Conservation (phyloP, 2,329 filamentous ascomycete species). For the Acarospora socialis region DNA sequence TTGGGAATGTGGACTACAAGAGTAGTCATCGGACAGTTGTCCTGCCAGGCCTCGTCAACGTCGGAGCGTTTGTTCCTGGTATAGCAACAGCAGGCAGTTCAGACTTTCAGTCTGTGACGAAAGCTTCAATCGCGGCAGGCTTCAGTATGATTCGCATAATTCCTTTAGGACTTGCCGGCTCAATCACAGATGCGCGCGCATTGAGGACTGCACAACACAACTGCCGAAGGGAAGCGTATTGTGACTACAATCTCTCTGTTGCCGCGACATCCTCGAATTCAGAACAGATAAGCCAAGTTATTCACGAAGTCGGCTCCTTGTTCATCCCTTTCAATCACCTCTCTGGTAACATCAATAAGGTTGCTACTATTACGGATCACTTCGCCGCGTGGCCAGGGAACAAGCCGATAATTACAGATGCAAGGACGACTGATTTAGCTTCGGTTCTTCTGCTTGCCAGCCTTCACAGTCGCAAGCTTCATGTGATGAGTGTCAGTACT, state of each 20-base stretch:
- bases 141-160: conserved; percentile 72
- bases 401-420: conserved; percentile 71
- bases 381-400: conserved; percentile 63
- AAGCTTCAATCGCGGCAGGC: conserved; percentile 58
- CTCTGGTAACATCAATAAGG: conserved; percentile 71
- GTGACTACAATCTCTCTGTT: conserved; percentile 70
- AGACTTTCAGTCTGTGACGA: conserved; percentile 56
- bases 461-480: conserved; percentile 62
- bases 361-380: conserved; percentile 63
- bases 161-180: conserved; percentile 58
- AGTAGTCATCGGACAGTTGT: conserved; percentile 68
- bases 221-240: conserved; percentile 51
- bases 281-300: conserved; percentile 58
- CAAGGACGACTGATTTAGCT: conserved; percentile 66
- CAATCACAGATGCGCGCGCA: conserved; percentile 58
- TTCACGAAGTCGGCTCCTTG: conserved; percentile 60
- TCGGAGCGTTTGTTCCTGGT: conserved; percentile 66
- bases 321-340: conserved; percentile 74
- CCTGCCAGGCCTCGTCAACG: conserved; percentile 62
- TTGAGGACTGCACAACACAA: conserved; percentile 59
- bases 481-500: conserved; percentile 67
- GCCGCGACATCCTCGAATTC: conserved; percentile 59
- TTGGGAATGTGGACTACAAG: conserved; percentile 77
- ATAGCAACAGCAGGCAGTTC: conserved; percentile 49
- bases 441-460: conserved; percentile 65